phyloP scores from a whole-genome alignment of 441 rosid species.

The Brassica balearica region DNA sequence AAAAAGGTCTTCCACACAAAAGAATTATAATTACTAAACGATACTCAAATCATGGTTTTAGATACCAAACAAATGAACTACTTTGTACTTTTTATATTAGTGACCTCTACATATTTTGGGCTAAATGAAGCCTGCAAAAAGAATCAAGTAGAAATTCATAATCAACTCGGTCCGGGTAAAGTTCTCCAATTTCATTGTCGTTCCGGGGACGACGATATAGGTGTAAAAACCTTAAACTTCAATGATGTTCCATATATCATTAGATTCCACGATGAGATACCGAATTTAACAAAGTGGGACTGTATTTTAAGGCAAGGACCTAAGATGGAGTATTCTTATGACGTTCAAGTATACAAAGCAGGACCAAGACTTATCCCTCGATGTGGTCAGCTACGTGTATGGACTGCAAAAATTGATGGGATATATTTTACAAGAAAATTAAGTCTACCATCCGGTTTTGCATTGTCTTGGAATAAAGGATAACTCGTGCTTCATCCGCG shows the following conservation, averaged over 20 bases:
- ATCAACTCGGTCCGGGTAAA: conserved; percentile 3
- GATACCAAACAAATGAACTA: conserved; percentile 8
- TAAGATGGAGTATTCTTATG: conserved; percentile 5
- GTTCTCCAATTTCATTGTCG: conserved; percentile 11
- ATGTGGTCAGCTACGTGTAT: conserved; percentile 26
- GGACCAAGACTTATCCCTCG: conserved; percentile 3
- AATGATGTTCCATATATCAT: neutral
- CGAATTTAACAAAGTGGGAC: neutral
- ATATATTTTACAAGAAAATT: conserved; percentile 7
- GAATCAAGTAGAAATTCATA: neutral
- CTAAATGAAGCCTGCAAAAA: conserved; percentile 1
- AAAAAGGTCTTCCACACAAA: neutral
- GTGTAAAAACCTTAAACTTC: neutral
- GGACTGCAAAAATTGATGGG: conserved; percentile 15
- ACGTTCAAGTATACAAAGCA: conserved; percentile 23
- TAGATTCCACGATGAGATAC: neutral
- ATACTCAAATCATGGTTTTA: neutral
- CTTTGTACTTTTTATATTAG: neutral
- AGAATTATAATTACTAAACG: neutral
- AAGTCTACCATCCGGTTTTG: neutral
- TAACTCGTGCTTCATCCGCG: neutral
- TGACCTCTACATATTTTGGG: neutral
- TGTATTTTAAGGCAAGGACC: conserved; percentile 17
- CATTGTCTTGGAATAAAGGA: conserved; percentile 2
- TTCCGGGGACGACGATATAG: neutral